Evolutionary conservation across 1,284 basidiomycete genomes (phyloP).

Genomic region (Tilletia walkeri): DNA sequence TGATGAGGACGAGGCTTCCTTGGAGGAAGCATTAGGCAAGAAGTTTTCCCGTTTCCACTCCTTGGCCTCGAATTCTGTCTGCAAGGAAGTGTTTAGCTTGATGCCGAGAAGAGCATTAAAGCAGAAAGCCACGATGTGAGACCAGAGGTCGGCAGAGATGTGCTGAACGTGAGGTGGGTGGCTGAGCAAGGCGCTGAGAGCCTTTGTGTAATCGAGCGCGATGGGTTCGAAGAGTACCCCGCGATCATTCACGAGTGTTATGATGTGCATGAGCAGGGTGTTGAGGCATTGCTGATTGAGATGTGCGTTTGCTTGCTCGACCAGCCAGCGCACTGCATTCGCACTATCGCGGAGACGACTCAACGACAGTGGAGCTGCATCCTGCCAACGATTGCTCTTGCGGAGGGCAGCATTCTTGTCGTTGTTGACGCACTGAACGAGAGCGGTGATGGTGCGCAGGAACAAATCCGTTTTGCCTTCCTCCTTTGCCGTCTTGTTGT

Average conservation of each 20-base stretch:
- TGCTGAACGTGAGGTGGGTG: conserved; percentile 76
- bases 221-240: conserved; percentile 66
- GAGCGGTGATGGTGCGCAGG: conserved; percentile 67
- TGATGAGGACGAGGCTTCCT: neutral
- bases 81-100: conserved; percentile 21
- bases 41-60: neutral
- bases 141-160: conserved; percentile 69
- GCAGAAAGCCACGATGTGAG: conserved; percentile 66
- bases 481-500: conserved; percentile 72
- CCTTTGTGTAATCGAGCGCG: conserved; percentile 77
- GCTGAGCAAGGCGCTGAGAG: conserved; percentile 66
- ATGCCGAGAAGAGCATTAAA: conserved; percentile 59
- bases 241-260: conserved; percentile 59
- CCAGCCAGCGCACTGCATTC: conserved; percentile 69
- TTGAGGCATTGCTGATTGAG: conserved; percentile 64
- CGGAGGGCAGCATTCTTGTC: conserved; percentile 1
- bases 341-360: conserved; percentile 68
- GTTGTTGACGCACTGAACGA: conserved; percentile 57
- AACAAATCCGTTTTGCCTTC: conserved; percentile 65
- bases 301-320: conserved; percentile 63
- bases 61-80: neutral
- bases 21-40: neutral
- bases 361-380: conserved; percentile 58
- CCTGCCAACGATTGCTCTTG: conserved; percentile 60
- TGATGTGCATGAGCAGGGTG: conserved; percentile 67